phyloP scores from a whole-genome alignment of 75 land plant species.

The Isoetes taiwanensis region DNA sequence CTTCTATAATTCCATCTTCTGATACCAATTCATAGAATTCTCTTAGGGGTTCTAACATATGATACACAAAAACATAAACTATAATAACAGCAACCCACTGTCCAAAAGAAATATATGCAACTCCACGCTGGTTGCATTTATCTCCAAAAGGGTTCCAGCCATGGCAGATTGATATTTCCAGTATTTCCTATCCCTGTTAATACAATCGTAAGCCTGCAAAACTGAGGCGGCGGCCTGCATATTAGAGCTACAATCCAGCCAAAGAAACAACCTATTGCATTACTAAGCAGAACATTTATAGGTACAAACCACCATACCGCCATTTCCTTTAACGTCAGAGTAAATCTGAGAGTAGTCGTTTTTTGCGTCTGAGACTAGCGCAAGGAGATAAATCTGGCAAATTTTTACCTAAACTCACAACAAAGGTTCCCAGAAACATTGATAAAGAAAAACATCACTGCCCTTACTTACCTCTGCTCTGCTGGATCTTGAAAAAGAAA shows the following conservation, averaged over 20 bases:
- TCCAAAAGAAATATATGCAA: neutral
- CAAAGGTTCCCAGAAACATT: no score
- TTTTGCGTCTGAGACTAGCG: no score
- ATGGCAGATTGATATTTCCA: neutral
- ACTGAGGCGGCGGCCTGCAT: neutral
- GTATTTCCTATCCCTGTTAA: neutral
- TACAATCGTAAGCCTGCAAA: neutral
- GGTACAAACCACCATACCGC: neutral
- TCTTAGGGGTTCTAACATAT: neutral
- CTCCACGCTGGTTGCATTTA: neutral
- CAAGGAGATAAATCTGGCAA: no score
- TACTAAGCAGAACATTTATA: neutral
- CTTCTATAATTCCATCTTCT: conserved; percentile 29
- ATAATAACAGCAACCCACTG: conserved; percentile 5
- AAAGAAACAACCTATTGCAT: neutral
- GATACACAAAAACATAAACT: neutral
- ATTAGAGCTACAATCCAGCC: neutral
- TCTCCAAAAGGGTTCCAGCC: conserved; percentile 5
- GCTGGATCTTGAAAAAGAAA: no score
- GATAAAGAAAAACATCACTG: no score
- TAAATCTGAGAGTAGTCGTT: no score
- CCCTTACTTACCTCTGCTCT: no score
- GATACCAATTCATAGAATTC: conserved; percentile 47
- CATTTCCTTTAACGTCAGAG: neutral
- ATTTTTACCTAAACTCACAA: no score